Percentiles rank a stretch among this genome's conserved stretches.
phyloP scores from a whole-genome alignment of 768 basidiomycete species.

The Clavulina sp. region DNA sequence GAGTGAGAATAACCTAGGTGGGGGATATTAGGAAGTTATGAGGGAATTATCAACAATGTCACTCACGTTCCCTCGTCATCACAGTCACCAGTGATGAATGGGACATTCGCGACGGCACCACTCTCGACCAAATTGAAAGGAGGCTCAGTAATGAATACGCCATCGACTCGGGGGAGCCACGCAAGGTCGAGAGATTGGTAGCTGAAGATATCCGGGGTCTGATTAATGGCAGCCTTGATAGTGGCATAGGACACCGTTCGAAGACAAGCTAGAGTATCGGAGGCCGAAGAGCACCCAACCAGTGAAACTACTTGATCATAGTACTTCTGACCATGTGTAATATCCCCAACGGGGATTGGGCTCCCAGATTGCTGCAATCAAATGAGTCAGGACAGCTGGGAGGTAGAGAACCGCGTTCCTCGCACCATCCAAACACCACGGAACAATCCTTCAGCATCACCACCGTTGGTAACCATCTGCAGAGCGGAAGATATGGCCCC shows the following conservation, averaged over 20 bases:
- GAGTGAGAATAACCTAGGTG: too few species aligned
- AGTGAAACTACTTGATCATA: not conserved
- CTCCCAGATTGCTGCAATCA: too few species aligned
- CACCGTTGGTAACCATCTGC: too few species aligned
- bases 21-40: too few species aligned
- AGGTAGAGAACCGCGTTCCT: too few species aligned
- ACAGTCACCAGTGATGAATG: not conserved
- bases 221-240: not conserved
- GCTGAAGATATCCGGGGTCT: not conserved
- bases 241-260: not conserved
- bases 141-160: not conserved
- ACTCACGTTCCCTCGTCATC: constrained; percentile 4
- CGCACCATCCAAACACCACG: too few species aligned
- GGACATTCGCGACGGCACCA: not conserved
- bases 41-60: too few species aligned
- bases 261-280: not conserved
- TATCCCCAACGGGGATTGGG: too few species aligned
- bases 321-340: not conserved
- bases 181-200: not conserved
- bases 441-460: too few species aligned
- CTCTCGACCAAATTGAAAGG: not conserved
- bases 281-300: not conserved
- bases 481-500: too few species aligned
- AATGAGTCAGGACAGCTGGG: too few species aligned
- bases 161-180: constrained; percentile 5